phyloP scores from a whole-genome alignment of 768 basidiomycete genomes.

The Phlebiopsis gigantea region DNA sequence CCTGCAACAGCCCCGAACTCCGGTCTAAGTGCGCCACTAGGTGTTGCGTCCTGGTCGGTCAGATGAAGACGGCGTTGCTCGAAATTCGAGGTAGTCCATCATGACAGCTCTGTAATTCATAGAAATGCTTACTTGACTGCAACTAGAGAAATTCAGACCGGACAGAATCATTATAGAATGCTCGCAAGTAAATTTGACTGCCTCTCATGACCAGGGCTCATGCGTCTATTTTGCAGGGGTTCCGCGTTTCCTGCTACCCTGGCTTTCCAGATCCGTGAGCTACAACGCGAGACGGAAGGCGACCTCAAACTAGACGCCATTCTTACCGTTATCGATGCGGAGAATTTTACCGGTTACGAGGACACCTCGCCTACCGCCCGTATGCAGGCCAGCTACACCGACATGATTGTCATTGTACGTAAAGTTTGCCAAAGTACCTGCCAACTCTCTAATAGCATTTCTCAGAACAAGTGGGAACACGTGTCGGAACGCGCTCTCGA shows the following conservation, averaged over 20 bases:
- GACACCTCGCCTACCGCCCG: constrained; percentile 88
- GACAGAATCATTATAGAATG: constrained; percentile 95
- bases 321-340: constrained; percentile 85
- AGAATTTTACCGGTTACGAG: constrained; percentile 91
- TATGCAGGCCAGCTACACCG: constrained; percentile 95
- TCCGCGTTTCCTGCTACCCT: constrained; percentile 95
- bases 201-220: not conserved
- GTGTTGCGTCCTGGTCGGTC: constrained; percentile 92
- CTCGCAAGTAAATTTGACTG: constrained; percentile 52
- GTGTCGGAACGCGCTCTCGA: constrained; percentile 76
- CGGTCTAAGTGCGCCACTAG: constrained; percentile 30
- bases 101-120: not conserved
- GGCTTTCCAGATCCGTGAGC: constrained; percentile 88
- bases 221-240: constrained; percentile 45
- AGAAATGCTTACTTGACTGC: no score
- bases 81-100: constrained; percentile 71
- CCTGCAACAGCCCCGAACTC: not conserved
- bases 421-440: not conserved
- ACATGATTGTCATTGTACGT: constrained; percentile 79
- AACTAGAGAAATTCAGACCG: constrained; percentile 75
- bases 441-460: not conserved
- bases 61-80: constrained; percentile 85
- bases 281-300: constrained; percentile 71
- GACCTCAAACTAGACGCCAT: constrained; percentile 87
- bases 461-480: constrained; percentile 87